Evolutionary conservation across 2,329 filamentous ascomycete genomes (phyloP).

Genomic region (Paraconiothyrium brasiliense): DNA sequence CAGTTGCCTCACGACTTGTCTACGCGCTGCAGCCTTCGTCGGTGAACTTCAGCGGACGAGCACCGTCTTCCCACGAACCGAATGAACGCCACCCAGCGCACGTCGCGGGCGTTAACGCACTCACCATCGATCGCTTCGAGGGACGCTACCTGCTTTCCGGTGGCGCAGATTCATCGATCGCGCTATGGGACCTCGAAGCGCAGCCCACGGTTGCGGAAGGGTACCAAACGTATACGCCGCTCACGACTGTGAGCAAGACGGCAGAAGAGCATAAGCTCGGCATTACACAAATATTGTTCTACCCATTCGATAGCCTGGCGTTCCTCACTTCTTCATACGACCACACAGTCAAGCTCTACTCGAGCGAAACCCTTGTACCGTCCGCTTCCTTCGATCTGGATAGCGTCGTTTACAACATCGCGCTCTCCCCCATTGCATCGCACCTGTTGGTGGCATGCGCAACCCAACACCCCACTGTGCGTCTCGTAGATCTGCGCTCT

Average conservation of each 20-base stretch:
- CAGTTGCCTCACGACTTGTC: constrained; percentile 72
- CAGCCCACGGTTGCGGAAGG: constrained; percentile 26
- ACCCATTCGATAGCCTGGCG: constrained; percentile 77
- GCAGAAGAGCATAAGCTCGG: constrained; percentile 69
- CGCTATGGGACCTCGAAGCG: constrained; percentile 83
- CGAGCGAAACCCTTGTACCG: constrained; percentile 67
- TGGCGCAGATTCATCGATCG: constrained; percentile 84
- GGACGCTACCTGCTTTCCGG: constrained; percentile 83
- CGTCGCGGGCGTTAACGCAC: constrained; percentile 77
- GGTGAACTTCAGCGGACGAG: constrained; percentile 75
- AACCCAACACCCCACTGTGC: constrained; percentile 83
- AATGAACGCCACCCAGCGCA: constrained; percentile 68
- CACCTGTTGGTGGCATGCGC: constrained; percentile 86
- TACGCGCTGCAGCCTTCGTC: constrained; percentile 74
- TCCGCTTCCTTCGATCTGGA: constrained; percentile 75
- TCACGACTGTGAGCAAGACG: constrained; percentile 39
- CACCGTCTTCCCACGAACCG: constrained; percentile 49
- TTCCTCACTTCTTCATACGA: constrained; percentile 84
- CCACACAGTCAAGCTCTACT: constrained; percentile 78
- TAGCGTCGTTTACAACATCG: constrained; percentile 78
- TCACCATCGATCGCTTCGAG: constrained; percentile 84
- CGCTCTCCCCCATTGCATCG: constrained; percentile 75
- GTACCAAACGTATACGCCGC: constrained; percentile 34
- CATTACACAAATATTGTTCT: constrained; percentile 80
- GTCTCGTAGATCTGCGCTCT: constrained; percentile 85